These are phyloP conservation scores for Fomitiporia mediterranea DNA, from an alignment of 1,284 basidiomycete genomes.

Conservation along the genomic window DNA sequence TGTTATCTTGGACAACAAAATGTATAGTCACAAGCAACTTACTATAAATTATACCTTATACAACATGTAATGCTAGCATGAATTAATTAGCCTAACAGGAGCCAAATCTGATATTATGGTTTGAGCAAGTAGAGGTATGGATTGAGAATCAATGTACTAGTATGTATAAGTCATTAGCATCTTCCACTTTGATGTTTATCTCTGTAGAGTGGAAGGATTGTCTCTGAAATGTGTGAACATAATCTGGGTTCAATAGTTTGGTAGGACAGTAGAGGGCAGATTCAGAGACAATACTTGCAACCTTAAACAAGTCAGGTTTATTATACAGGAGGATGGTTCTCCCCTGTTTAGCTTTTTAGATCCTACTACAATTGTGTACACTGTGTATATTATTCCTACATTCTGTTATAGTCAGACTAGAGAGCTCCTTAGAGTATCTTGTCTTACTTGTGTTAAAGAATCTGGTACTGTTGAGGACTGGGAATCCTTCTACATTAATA, in stretches of 20 bases:
- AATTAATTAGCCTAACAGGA: slow-evolving; percentile 31
- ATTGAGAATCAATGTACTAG: slow-evolving; percentile 23
- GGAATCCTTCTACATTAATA: slow-evolving; percentile 24
- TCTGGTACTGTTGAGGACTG: slow-evolving; percentile 20
- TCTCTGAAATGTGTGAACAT: slow-evolving; percentile 8
- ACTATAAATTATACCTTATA: slow-evolving; percentile 32
- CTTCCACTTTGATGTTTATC: slow-evolving; percentile 15
- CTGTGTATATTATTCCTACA: slow-evolving; percentile 19
- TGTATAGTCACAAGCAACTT: slow-evolving; percentile 23
- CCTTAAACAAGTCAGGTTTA: slow-evolving; percentile 14
- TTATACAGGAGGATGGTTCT: slow-evolving; percentile 7
- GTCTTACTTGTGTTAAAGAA: slow-evolving; percentile 6
- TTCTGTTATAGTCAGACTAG: slow-evolving; percentile 12
- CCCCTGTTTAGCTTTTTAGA: slow-evolving; percentile 22
- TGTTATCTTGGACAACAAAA: slow-evolving; percentile 14
- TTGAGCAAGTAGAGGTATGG: slow-evolving; percentile 19
- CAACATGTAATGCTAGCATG: slow-evolving; percentile 30
- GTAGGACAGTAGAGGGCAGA: not conserved
- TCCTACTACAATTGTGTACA: slow-evolving; percentile 15
- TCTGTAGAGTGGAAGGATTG: not conserved
- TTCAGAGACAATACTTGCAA: not conserved
- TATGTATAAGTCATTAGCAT: slow-evolving; percentile 32
- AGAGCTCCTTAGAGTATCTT: not conserved
- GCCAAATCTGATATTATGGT: slow-evolving; percentile 31
- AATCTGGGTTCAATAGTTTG: slow-evolving; percentile 20